Base-by-base conservation (phyloP, 495 filamentous ascomycete species). In the Lophium mytilinum region DNA sequence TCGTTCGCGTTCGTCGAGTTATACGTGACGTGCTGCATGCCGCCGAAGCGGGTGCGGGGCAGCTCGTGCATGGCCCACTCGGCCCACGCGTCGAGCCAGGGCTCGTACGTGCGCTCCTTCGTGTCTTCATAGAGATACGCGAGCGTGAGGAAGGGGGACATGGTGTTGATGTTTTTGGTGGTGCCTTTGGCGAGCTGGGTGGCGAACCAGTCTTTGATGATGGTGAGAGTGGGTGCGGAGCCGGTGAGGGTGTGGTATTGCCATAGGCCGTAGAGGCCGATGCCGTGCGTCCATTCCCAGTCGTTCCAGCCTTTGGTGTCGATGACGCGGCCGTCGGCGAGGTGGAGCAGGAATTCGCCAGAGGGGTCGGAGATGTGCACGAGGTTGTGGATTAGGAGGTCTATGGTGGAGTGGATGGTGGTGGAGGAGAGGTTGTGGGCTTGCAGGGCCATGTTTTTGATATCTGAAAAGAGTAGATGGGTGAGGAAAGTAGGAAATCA, bases 211-310 rank as follows among this genome's bases (percentile, higher is more conserved):
- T 78, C 76, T 53, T 83, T 78, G 58, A 88, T 86, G 52, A 83
- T 78, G 19, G 69, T 61, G 1, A 86, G 73, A 14, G 77, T 68
- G 4, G 66, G 66, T 0, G 64, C 53, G 45, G 81, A 76, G 18
- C 77, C 79, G 0, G 83, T 86, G 36, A 88, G 65, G 45, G 79
- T 76, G 72, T 87, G 82, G 75, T 88, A 88, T 52, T 87, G 80
- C 80, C 81, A 89, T 46, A 89, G 77, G n/a, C 86, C 84, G 66
- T 88, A 88, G 5, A 89, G 76, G 0, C 86, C 85, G 56, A 89
- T 80, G 7, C 86, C 85, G 68, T 89, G 86, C 4, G 86, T 89
- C 86, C 86, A 89, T 74, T 89, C 86, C 85, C 85, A 89, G 58
- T 81, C 83, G 40, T 79, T 69, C 86, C 85, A 89, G 40, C 83